Evolutionary conservation across 352 stramenopile genomes (phyloP).

Genomic region (Globisporangium megalacanthum): DNA sequence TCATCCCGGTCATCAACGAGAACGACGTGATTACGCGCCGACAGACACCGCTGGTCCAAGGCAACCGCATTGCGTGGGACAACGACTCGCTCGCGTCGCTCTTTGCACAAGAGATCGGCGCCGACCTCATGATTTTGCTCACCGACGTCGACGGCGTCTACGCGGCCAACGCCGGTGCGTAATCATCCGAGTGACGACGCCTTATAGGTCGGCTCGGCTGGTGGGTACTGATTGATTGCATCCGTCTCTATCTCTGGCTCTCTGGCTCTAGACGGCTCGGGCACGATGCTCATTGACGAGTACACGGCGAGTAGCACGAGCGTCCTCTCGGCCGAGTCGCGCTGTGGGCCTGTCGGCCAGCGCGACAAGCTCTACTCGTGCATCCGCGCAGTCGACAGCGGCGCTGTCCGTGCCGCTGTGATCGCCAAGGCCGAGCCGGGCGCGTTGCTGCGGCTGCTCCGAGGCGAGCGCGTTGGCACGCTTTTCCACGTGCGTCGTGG

Average conservation of each 20-base stretch:
- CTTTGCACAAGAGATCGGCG: slow-evolving; percentile 64
- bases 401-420: slow-evolving; percentile 48
- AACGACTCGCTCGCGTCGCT: slow-evolving; percentile 81
- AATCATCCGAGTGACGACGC: no score
- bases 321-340: slow-evolving; percentile 40
- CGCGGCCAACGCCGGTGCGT: slow-evolving; percentile 16
- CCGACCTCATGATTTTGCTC: slow-evolving; percentile 73
- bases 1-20: slow-evolving; percentile 85
- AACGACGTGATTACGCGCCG: slow-evolving; percentile 80
- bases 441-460: slow-evolving; percentile 53
- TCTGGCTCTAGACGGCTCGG: slow-evolving; percentile 15
- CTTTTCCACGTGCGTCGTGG: slow-evolving; percentile 47
- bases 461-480: slow-evolving; percentile 64
- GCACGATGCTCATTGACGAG: slow-evolving; percentile 36
- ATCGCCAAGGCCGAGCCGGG: slow-evolving; percentile 62
- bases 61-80: slow-evolving; percentile 72
- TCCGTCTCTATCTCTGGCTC: background rate
- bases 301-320: slow-evolving; percentile 47
- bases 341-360: slow-evolving; percentile 58
- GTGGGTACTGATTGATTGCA: no score
- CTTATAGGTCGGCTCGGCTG: no score
- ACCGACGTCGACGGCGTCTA: slow-evolving; percentile 74
- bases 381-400: slow-evolving; percentile 72
- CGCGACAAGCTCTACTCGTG: slow-evolving; percentile 80
- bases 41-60: slow-evolving; percentile 51